Conservation (phyloP, 2,329 filamentous ascomycete genomes). For the Drechslerella dactyloides region DNA sequence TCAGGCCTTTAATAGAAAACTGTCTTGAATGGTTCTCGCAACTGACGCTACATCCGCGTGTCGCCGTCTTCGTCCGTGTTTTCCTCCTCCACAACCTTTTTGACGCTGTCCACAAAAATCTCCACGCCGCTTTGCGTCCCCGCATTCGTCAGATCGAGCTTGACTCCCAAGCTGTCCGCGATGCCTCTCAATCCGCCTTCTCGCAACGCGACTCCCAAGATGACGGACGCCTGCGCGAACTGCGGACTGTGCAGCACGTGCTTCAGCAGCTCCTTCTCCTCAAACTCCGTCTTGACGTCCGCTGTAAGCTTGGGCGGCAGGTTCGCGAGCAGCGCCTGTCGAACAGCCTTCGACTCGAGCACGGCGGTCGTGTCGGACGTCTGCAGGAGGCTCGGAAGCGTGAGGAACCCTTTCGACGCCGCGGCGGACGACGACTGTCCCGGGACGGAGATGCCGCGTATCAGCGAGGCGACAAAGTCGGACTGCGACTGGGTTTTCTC, state of each 20-base stretch:
- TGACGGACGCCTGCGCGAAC: constrained; percentile 83
- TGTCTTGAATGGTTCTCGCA: no score
- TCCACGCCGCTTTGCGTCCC: constrained; percentile 76
- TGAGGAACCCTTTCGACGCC: constrained; percentile 85
- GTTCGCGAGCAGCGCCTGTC: constrained; percentile 74
- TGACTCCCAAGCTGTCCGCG: constrained; percentile 80
- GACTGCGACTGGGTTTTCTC: constrained; percentile 28
- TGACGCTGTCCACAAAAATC: constrained; percentile 88
- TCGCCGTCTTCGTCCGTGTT: constrained; percentile 1
- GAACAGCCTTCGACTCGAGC: constrained; percentile 63
- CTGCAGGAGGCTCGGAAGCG: constrained; percentile 83
- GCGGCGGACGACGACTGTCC: constrained; percentile 64
- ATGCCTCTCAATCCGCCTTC: constrained; percentile 91
- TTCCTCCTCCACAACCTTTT: constrained; percentile 73
- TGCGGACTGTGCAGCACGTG: constrained; percentile 88
- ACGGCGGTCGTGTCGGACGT: constrained; percentile 78
- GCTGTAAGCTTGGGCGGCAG: constrained; percentile 77
- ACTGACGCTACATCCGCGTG: not conserved
- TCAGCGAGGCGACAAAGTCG: constrained; percentile 30
- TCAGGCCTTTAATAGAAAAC: no score
- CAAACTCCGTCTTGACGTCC: constrained; percentile 75
- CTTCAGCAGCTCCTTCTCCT: constrained; percentile 81
- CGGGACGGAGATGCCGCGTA: constrained; percentile 53
- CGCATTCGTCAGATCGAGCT: constrained; percentile 71
- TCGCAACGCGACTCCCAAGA: constrained; percentile 82